Evolutionary conservation across 2,329 filamentous ascomycete species (phyloP).

Genomic region (Chaetomium sp.): DNA sequence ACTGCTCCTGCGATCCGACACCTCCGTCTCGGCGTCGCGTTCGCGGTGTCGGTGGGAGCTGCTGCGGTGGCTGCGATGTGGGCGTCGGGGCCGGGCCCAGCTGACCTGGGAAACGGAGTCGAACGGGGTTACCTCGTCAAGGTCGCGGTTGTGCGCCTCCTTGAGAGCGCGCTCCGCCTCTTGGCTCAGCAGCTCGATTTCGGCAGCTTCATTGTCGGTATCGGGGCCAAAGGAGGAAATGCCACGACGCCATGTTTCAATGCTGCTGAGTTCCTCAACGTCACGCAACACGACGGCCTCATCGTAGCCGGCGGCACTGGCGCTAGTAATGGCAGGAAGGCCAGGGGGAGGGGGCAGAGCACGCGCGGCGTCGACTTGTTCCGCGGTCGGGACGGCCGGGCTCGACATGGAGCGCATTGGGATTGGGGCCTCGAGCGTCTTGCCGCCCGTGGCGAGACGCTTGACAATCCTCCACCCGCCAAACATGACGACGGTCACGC

Average conservation of each 20-base stretch:
- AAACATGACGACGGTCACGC: conserved; percentile 91
- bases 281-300: conserved; percentile 50
- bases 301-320: conserved; percentile 33
- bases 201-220: conserved; percentile 39
- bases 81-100: conserved; percentile 23
- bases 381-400: background rate
- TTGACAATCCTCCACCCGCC: conserved; percentile 98
- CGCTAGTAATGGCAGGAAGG: background rate
- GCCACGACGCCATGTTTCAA: conserved; percentile 54
- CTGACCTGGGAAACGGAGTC: conserved; percentile 23
- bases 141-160: conserved; percentile 26
- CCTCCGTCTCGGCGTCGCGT: conserved; percentile 9
- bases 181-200: conserved; percentile 53
- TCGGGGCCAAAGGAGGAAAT: conserved; percentile 43
- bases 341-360: background rate
- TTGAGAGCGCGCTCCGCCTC: conserved; percentile 43
- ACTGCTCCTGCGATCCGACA: conserved; percentile 23
- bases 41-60: conserved; percentile 9
- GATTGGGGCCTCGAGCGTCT: conserved; percentile 26
- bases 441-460: conserved; percentile 48
- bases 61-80: conserved; percentile 15
- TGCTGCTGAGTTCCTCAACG: conserved; percentile 48
- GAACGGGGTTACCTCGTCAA: conserved; percentile 25
- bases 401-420: conserved; percentile 21
- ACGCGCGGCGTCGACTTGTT: conserved; percentile 2